Base-by-base conservation (phyloP, 1,284 basidiomycete species). In the Sporisorium reilianum region DNA sequence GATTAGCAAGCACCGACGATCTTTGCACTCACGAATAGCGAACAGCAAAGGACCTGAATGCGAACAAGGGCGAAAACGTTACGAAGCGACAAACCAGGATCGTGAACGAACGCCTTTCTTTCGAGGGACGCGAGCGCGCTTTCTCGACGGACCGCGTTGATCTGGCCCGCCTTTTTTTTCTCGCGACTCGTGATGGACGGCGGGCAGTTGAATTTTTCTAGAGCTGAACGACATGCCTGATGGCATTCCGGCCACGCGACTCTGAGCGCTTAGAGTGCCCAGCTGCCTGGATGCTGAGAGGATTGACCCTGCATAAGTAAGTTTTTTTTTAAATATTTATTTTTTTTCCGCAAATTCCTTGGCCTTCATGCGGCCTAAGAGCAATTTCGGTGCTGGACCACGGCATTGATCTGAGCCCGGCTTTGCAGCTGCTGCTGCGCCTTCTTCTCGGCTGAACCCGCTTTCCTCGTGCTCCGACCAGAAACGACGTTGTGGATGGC, bases 371-470 rank as follows among this genome's bases (percentile, higher is more conserved):
- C 54, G 25, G n/a, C n/a, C n/a, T n/a, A 12, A n/a, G 38, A 28
- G 44, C 26, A 38, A 28, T 42, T 46, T 46, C 44, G 44, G 44
- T 36, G 22, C 52, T 14, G 14, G 8, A 20, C 36, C 45, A 56
- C 55, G 55, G 25, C 34, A 18, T 56, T 56, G 55, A 56, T 56
- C 55, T 56, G 44, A 36, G 55, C 55, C 45, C 45, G 55, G n/a
- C 45, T 36, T 56, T 56, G 55, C 16, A 41, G 28, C 28, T 30
- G 32, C 46, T 32, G 34, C 40, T 54, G 52, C 51, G 22, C 18
- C 51, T 7, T 18, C 25, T 53, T 10, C 38, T 40, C 26, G 36
- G 51, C 51, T 42, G 38, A 5, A 18, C 25, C n/a, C 25, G 38
- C 23, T 38, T 38, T 22, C 25, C n/a, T 53, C 51, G 38, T 41